Conservation (phyloP, 2,329 filamentous ascomycete genomes). For the Orbilia quercus region DNA sequence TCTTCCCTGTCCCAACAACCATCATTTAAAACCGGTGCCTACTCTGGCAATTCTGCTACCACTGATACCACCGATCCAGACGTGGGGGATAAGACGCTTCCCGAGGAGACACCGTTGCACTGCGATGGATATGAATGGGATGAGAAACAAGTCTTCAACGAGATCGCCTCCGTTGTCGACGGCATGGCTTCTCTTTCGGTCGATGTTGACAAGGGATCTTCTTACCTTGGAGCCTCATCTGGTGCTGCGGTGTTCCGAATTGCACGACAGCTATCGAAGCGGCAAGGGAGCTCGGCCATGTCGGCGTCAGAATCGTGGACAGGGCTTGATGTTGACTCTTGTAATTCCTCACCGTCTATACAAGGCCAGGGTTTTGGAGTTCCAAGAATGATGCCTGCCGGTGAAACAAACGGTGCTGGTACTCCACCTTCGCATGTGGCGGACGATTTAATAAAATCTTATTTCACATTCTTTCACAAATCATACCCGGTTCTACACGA, state of each 20-base stretch:
- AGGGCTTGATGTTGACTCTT: conserved; percentile 48
- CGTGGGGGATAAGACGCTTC: conserved; percentile 45
- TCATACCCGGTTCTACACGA: conserved; percentile 67
- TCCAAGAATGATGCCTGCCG: conserved; percentile 44
- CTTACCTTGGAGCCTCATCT: conserved; percentile 50
- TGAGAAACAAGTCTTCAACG: conserved; percentile 55
- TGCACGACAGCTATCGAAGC: conserved; percentile 46
- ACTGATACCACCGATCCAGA: conserved; percentile 52
- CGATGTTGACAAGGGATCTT: conserved; percentile 53
- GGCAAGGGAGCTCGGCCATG: conserved; percentile 45
- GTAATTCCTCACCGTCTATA: conserved; percentile 50
- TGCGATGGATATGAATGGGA: conserved; percentile 56
- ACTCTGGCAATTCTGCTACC: conserved; percentile 56
- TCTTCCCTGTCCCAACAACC: conserved; percentile 49
- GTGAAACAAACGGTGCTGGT: conserved; percentile 46
- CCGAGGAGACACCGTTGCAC: conserved; percentile 49
- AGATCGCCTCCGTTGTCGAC: conserved; percentile 52
- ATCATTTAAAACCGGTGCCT: conserved; percentile 55
- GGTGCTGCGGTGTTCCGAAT: conserved; percentile 52
- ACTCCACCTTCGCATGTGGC: conserved; percentile 52
- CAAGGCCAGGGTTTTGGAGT: conserved; percentile 51
- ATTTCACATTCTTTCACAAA: conserved; percentile 65
- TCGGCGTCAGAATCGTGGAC: conserved; percentile 40
- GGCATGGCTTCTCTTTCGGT: conserved; percentile 52
- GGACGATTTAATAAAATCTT: conserved; percentile 63